Percentiles rank a stretch among this genome's conserved stretches.
Evolutionary conservation across 768 basidiomycete genomes (phyloP).

Genomic region (Jaapia argillacea): DNA sequence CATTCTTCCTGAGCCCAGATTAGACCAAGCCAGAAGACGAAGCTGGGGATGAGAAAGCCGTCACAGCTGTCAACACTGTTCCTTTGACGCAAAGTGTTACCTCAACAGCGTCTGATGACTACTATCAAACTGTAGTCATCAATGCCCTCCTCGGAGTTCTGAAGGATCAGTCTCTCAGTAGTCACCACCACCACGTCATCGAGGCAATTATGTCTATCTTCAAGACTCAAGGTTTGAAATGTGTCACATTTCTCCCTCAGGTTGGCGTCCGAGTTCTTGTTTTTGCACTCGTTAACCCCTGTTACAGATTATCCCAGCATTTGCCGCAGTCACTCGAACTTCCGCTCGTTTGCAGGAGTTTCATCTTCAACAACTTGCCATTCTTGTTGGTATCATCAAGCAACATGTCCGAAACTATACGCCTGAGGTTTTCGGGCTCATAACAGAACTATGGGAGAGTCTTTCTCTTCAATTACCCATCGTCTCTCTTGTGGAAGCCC

Average conservation of each 20-base stretch:
- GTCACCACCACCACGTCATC: constrained; percentile 86
- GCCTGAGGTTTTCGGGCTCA: constrained; percentile 72
- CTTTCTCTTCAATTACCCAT: constrained; percentile 79
- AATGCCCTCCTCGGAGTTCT: constrained; percentile 78
- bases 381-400: constrained; percentile 92
- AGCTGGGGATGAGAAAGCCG: constrained; percentile 43
- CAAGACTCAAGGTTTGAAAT: constrained; percentile 95
- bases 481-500: constrained; percentile 84
- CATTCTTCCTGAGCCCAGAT: no score
- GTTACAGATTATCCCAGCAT: constrained; percentile 87
- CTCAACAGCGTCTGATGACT: constrained; percentile 75
- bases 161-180: constrained; percentile 79
- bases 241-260: constrained; percentile 91
- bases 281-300: no score
- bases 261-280: no score
- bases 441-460: constrained; percentile 89
- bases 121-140: constrained; percentile 95
- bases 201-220: constrained; percentile 99
- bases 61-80: constrained; percentile 58
- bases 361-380: constrained; percentile 90
- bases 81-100: constrained; percentile 53
- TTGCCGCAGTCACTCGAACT: constrained; percentile 77
- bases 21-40: constrained; percentile 60
- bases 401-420: constrained; percentile 94
- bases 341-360: constrained; percentile 85